These are phyloP conservation scores for Pleurotus cornucopiae DNA, from an alignment of 768 basidiomycete species.

Conservation along the genomic window DNA sequence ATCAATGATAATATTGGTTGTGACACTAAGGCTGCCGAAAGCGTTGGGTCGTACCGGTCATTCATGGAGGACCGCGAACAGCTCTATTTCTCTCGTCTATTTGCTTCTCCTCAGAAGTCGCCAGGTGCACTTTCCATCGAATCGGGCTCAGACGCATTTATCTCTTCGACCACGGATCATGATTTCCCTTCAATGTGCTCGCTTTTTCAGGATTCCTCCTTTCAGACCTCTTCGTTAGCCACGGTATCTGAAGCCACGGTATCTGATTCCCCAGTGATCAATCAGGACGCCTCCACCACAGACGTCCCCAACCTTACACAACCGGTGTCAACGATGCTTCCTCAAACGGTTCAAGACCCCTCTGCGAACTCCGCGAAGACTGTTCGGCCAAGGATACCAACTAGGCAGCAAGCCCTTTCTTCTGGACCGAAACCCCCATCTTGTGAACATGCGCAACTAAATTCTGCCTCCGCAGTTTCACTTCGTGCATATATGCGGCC, in stretches of 20 bases:
- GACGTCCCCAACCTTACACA: too few relatives aligned
- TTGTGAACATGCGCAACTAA: background rate
- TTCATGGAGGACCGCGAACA: conserved; percentile 46
- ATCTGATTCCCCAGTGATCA: too few relatives aligned
- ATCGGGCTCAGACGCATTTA: too few relatives aligned
- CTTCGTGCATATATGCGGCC: conserved; percentile 1
- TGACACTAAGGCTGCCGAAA: conserved; percentile 42
- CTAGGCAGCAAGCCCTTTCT: background rate
- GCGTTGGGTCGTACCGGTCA: conserved; percentile 45
- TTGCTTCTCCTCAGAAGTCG: conserved; percentile 11
- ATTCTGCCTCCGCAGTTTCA: background rate
- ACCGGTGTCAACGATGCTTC: too few relatives aligned
- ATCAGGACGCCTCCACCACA: too few relatives aligned
- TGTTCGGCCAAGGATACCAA: background rate
- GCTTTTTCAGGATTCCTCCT: too few relatives aligned
- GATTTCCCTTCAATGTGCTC: too few relatives aligned
- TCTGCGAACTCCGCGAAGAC: background rate
- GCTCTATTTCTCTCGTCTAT: conserved; percentile 42
- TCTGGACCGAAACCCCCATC: background rate
- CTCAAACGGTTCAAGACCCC: too few relatives aligned
- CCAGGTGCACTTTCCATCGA: background rate
- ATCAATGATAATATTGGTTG: conserved; percentile 46
- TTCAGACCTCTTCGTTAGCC: too few relatives aligned
- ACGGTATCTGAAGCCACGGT: too few relatives aligned
- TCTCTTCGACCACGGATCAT: too few relatives aligned